Percentiles rank a stretch among this genome's conserved stretches.
Conservation (phyloP, 2,329 filamentous ascomycete genomes). For the Thelonectria rubi region DNA sequence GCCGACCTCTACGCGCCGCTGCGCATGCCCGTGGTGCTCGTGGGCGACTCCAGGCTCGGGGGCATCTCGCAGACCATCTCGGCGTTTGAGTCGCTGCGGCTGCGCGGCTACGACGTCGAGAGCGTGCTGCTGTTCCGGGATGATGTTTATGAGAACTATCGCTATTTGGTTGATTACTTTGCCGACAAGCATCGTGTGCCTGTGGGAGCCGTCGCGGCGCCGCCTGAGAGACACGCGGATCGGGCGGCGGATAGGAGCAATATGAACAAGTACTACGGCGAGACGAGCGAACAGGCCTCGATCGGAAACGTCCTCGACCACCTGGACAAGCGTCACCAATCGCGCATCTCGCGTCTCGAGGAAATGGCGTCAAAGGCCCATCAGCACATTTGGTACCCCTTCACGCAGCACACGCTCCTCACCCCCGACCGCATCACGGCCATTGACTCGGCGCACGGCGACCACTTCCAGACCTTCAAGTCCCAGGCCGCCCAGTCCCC, state of each 20-base stretch:
- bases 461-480: conserved; percentile 74
- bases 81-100: conserved; percentile 78
- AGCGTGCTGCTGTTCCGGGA: conserved; percentile 75
- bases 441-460: conserved; percentile 83
- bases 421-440: conserved; percentile 70
- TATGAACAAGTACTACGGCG: conserved; percentile 72
- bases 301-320: conserved; percentile 58
- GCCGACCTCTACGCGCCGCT: conserved; percentile 80
- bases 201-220: conserved; percentile 65
- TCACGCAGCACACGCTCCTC: conserved; percentile 79
- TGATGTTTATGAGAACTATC: conserved; percentile 71
- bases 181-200: conserved; percentile 63
- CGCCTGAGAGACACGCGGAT: conserved; percentile 59
- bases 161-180: conserved; percentile 76
- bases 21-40: conserved; percentile 75
- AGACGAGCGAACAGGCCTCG: conserved; percentile 49
- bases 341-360: conserved; percentile 67
- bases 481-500: conserved; percentile 2
- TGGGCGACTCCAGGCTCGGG: conserved; percentile 79
- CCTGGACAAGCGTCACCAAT: conserved; percentile 62
- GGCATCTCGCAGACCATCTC: conserved; percentile 84
- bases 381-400: conserved; percentile 82
- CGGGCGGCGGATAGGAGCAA: conserved; percentile 59
- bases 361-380: conserved; percentile 70
- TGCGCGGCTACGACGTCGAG: conserved; percentile 83